phyloP scores from a whole-genome alignment of 257 asterid genomes.

The Nemophila menziesii region DNA sequence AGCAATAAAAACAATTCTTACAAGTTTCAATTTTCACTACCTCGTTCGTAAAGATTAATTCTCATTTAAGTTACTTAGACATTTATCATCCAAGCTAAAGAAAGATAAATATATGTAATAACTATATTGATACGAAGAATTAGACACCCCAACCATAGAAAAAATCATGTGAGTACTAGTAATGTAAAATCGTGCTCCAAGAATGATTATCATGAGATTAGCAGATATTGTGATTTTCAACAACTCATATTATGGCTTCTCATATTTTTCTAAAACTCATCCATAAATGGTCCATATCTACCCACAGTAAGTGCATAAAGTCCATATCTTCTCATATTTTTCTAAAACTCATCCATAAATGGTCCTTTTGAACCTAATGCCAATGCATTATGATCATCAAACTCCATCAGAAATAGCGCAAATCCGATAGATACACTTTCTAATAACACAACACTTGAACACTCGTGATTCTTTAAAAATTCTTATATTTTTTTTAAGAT shows the following conservation, averaged over 20 bases:
- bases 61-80: too few species aligned
- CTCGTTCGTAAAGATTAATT: too few species aligned
- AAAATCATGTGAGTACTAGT: constrained; percentile 70
- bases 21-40: too few species aligned
- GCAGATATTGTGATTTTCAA: constrained; percentile 81
- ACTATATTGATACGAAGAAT: constrained; percentile 57
- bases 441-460: constrained; percentile 29
- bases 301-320: constrained; percentile 78
- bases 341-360: constrained; percentile 90
- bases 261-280: constrained; percentile 43
- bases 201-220: constrained; percentile 33
- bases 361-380: constrained; percentile 94
- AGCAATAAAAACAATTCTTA: too few species aligned
- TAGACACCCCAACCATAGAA: constrained; percentile 92
- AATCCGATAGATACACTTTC: constrained; percentile 47
- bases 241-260: constrained; percentile 61
- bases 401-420: constrained; percentile 46
- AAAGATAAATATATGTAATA: constrained; percentile 14
- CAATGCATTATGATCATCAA: constrained; percentile 58
- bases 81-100: too few species aligned
- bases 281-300: too few species aligned
- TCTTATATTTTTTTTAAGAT: background rate
- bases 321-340: constrained; percentile 88
- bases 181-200: constrained; percentile 53
- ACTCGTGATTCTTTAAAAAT: background rate